Evolutionary conservation across 768 basidiomycete genomes (phyloP).

Genomic region (Boletus subcaerulescens): DNA sequence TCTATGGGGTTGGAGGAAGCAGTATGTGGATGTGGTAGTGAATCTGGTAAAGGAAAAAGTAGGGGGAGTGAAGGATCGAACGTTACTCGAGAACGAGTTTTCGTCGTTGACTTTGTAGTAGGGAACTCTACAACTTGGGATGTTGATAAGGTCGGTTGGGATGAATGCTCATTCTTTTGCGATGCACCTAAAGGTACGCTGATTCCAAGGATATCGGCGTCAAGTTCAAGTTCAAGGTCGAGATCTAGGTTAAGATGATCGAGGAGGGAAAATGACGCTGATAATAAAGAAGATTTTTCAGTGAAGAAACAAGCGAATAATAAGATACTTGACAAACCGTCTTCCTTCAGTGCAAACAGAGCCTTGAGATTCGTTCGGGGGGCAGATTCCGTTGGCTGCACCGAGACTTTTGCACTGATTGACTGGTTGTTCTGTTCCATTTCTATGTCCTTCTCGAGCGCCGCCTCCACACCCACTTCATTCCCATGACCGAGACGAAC

Average conservation of each 20-base stretch:
- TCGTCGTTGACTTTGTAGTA: not conserved
- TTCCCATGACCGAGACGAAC: not conserved
- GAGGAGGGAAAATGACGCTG: slow-evolving; percentile 73
- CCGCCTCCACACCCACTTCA: not conserved
- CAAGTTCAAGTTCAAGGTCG: slow-evolving; percentile 68
- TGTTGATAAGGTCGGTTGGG: slow-evolving; percentile 7
- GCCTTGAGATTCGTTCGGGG: slow-evolving; percentile 55
- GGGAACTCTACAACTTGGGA: not conserved
- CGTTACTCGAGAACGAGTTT: slow-evolving; percentile 25
- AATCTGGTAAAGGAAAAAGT: slow-evolving; percentile 55
- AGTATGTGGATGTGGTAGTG: slow-evolving; percentile 11
- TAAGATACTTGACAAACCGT: slow-evolving; percentile 42
- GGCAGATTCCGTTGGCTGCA: not conserved
- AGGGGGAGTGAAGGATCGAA: slow-evolving; percentile 55
- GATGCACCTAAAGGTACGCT: slow-evolving; percentile 13
- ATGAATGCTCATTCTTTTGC: not conserved
- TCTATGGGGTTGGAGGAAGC: slow-evolving; percentile 12
- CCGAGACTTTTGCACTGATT: not conserved
- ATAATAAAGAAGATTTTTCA: not conserved
- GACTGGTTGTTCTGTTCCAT: slow-evolving; percentile 6
- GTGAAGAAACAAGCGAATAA: not conserved
- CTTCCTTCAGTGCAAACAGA: slow-evolving; percentile 67
- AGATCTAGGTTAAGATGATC: slow-evolving; percentile 72
- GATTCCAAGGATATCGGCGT: slow-evolving; percentile 45
- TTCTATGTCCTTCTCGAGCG: slow-evolving; percentile 7